Evolutionary conservation across 176 grass and related monocot genomes (phyloP), one percentile per base, ranked within the genome.

Genomic region (Rhynchospora pubera): DNA sequence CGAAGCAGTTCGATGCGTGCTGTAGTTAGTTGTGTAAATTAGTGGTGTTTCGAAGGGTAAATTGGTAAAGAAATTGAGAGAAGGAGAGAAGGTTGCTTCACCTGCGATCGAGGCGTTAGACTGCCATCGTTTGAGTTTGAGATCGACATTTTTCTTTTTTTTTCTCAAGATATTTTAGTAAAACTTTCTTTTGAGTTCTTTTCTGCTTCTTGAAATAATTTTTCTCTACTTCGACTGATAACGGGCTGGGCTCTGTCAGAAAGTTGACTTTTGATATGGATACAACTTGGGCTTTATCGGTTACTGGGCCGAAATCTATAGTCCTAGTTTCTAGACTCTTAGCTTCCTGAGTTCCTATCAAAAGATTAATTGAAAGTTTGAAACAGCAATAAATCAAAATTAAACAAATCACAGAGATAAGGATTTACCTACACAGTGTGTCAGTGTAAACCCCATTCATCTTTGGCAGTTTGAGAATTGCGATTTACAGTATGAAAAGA

Each of bases 31-130:
- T 15, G n/a, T 15, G 44, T 72, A 79, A 24, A 60, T 82, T 32
- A 60, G 56, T 47, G 8, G 1, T 21, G 12, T 32, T 84, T 60
- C 14, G 47, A 83, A 26, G 30, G 23, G 19, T 43, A 62, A 59
- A 63, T 57, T 59, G 64, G 52, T 58, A 76, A 84, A 76, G 6
- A 44, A 60, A 72, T 28, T 18, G 57, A n/a, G 62, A 74, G 32
- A 57, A 11, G 61, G 55, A 55, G 64, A 61, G 9, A 55, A 19
- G 32, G 28, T 75, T 28, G 71, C 46, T 51, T 24, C 73, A 95
- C 93, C 93, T 95, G 86, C 57, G 88, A 90, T 83, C 84, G 84
- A 87, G 93, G 93, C 64, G 90, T 90, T 39, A 81, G 43, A 61
- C 77, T 67, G 62, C 87, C 87, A 79, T 91, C 89, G 65, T 77